These are phyloP conservation scores for Babesia caballi DNA, from an alignment of 169 alveolate genomes.

Conservation along the genomic window DNA sequence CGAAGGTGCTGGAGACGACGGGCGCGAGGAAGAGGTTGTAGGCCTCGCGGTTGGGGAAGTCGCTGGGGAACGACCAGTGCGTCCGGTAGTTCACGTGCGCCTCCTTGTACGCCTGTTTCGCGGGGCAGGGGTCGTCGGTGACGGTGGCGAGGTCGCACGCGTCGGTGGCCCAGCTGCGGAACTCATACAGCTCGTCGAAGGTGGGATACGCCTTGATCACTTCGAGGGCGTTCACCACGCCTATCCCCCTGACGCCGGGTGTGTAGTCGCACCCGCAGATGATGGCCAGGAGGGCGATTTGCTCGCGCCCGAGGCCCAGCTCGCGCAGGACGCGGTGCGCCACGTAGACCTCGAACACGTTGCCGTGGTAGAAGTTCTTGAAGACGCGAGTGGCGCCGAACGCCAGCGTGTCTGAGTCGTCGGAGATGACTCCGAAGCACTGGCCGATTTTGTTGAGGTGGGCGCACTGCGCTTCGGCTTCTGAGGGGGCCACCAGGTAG, in stretches of 20 bases:
- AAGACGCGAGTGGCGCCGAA: conserved; percentile 88
- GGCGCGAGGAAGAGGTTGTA: conserved; percentile 72
- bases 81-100: conserved; percentile 72
- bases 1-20: conserved; percentile 40
- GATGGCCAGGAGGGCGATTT: conserved; percentile 85
- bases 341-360: conserved; percentile 85
- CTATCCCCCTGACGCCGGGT: conserved; percentile 92
- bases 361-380: conserved; percentile 85
- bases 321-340: conserved; percentile 66
- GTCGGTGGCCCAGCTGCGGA: conserved; percentile 81
- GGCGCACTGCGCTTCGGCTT: conserved; percentile 95
- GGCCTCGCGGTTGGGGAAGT: conserved; percentile 77
- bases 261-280: conserved; percentile 94
- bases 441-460: conserved; percentile 72
- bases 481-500: conserved; percentile 91
- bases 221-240: conserved; percentile 94
- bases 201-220: conserved; percentile 86
- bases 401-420: conserved; percentile 92
- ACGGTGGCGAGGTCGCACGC: conserved; percentile 51
- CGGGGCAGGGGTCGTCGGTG: conserved; percentile 53
- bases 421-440: conserved; percentile 90
- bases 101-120: conserved; percentile 56
- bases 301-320: conserved; percentile 83
- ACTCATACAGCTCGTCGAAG: conserved; percentile 76
- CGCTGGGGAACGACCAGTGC: conserved; percentile 72